Percentiles rank a stretch among this genome's conserved stretches.
Conservation (phyloP, 139 green algal species). For the Spirogloea muscicola region DNA sequence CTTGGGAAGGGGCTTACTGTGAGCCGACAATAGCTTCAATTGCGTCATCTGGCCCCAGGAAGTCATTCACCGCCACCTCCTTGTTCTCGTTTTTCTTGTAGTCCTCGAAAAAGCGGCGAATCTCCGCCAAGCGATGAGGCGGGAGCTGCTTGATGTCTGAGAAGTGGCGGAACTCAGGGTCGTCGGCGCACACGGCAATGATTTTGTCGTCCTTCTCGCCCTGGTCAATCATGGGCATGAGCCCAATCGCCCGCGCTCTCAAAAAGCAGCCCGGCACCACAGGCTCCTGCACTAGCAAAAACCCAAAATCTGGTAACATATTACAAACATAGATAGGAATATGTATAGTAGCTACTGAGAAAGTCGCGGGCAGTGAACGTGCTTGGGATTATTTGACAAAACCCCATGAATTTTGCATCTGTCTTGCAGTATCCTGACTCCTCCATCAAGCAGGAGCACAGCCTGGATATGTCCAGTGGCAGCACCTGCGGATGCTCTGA, state of each 20-base stretch:
- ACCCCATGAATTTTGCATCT: too few species aligned
- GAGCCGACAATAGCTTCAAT: constrained; percentile 60
- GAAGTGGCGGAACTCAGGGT: constrained; percentile 84
- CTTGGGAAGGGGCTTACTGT: too few species aligned
- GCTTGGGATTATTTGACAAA: too few species aligned
- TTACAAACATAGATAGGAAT: too few species aligned
- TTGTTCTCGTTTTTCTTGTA: constrained; percentile 75
- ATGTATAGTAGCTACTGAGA: too few species aligned
- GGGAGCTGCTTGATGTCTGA: constrained; percentile 86
- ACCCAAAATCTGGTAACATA: too few species aligned
- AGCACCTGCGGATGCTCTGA: too few species aligned
- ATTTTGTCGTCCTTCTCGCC: constrained; percentile 56
- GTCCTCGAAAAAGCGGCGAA: constrained; percentile 48
- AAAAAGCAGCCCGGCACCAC: constrained; percentile 39
- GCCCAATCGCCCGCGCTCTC: constrained; percentile 65
- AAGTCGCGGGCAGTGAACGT: too few species aligned
- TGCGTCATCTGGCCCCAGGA: constrained; percentile 72
- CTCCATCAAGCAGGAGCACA: too few species aligned
- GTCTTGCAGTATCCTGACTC: too few species aligned
- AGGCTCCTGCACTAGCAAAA: constrained; percentile 21
- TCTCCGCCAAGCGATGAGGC: constrained; percentile 64
- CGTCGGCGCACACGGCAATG: constrained; percentile 80
- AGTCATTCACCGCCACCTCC: constrained; percentile 86
- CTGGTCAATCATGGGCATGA: constrained; percentile 95
- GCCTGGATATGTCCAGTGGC: too few species aligned